Percentiles rank a stretch among this genome's conserved stretches.
Conservation (phyloP, 352 stramenopile species). For the Phytopythium aichiense region DNA sequence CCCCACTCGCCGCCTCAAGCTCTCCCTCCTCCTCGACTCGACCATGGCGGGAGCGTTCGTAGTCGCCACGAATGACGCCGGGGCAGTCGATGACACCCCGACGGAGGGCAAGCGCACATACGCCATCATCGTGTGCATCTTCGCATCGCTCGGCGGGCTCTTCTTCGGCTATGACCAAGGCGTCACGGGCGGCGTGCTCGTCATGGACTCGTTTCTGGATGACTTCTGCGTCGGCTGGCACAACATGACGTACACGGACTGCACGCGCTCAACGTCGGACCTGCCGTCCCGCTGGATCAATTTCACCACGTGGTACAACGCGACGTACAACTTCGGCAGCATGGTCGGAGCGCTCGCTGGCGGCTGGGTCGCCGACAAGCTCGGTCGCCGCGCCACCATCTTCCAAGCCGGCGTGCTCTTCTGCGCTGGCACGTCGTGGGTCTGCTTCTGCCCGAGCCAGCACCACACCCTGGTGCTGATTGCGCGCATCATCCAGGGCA, state of each 20-base stretch:
- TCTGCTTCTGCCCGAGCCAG: constrained; percentile 13
- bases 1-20: background rate
- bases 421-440: constrained; percentile 23
- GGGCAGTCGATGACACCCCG: background rate
- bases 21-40: background rate
- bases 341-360: constrained; percentile 27
- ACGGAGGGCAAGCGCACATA: constrained; percentile 26
- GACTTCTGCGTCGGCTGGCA: constrained; percentile 30
- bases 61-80: constrained; percentile 1
- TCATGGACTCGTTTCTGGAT: constrained; percentile 33
- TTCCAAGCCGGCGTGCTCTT: constrained; percentile 30
- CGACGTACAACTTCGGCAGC: constrained; percentile 33
- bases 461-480: constrained; percentile 14
- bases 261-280: constrained; percentile 10
- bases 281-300: constrained; percentile 23
- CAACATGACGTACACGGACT: constrained; percentile 20
- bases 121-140: constrained; percentile 35
- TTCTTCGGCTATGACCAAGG: constrained; percentile 43
- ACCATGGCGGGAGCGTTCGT: constrained; percentile 8
- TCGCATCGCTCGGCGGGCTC: constrained; percentile 31
- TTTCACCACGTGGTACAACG: constrained; percentile 30
- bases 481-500: constrained; percentile 20
- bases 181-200: constrained; percentile 30
- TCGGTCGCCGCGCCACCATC: constrained; percentile 25
- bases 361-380: constrained; percentile 25